Conservation (phyloP, 1,284 basidiomycete genomes). For the Austroboletus olivaceoglutinosus region DNA sequence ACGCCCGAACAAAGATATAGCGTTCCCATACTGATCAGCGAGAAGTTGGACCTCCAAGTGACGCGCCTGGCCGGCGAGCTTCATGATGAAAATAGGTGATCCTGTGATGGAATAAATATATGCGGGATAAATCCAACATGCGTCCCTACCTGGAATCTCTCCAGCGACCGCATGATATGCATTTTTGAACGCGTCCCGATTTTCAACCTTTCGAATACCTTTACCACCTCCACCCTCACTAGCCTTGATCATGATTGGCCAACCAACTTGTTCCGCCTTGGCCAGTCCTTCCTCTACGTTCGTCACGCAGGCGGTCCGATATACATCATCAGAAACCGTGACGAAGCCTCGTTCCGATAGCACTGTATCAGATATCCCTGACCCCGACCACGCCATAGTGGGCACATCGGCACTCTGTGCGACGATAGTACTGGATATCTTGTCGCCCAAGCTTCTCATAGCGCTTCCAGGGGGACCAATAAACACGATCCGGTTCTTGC, state of each 20-base stretch:
- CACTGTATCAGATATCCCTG: constrained; percentile 88
- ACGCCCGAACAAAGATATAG: constrained; percentile 98
- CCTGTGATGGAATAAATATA: constrained; percentile 49
- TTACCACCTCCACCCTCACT: constrained; percentile 99
- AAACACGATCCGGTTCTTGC: constrained; percentile 96
- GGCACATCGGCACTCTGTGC: constrained; percentile 98
- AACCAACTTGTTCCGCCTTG: constrained; percentile 88
- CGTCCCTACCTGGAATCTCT: constrained; percentile 86
- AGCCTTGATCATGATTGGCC: constrained; percentile 99
- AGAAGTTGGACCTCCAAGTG: constrained; percentile 98
- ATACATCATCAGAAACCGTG: constrained; percentile 90
- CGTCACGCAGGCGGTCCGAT: constrained; percentile 87
- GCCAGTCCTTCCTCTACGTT: constrained; percentile 86
- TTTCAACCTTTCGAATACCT: constrained; percentile 93
- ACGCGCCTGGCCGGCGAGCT: constrained; percentile 95
- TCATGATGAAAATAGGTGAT: constrained; percentile 99
- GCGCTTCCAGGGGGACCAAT: constrained; percentile 98
- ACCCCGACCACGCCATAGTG: constrained; percentile 98
- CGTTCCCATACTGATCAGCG: constrained; percentile 99
- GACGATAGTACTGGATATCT: constrained; percentile 99
- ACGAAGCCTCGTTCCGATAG: constrained; percentile 90
- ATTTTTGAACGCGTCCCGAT: constrained; percentile 86
- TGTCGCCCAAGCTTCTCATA: constrained; percentile 99
- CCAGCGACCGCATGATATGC: constrained; percentile 91
- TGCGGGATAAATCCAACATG: constrained; percentile 9